Evolutionary conservation across 208 protist species (phyloP), one percentile per base, ranked within the genome.

Genomic region (Crithidia brevicula): DNA sequence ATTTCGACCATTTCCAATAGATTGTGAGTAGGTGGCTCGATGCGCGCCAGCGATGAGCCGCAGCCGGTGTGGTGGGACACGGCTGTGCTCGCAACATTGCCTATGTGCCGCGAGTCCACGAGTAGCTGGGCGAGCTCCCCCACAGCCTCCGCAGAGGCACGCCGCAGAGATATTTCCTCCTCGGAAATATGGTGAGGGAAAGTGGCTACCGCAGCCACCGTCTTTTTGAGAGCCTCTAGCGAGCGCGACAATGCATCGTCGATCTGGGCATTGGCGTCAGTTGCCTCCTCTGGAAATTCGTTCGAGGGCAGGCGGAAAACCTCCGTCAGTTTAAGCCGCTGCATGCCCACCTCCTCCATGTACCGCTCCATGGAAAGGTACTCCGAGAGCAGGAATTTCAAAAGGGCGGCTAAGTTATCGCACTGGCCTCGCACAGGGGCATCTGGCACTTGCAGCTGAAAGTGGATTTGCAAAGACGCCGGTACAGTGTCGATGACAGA

Each of bases 41-140:
- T 82, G 59, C 74, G 81, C 43, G 70, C 71, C 4, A 34, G 31
- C 27, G 64, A 31, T 58, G 31, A 47, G 31, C 13, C 51, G 18
- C 47, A 60, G 6, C 51, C 49, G 23, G 72, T 5, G 28, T 30
- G 16, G 4, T n/a, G 42, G 13, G 38, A 33, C 5, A 3, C 43
- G 13, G 57, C 16, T 36, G 57, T 52, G 6, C 46, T 42, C 9
- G 67, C 9, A 75, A 60, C 33, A 20, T 28, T 70, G 45, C 28
- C 38, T 3, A 38, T n/a, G 31, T 22, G 27, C 6, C 53, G 58
- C 3, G 73, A 20, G 7, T 72, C 73, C 15, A 72, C 64, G 2
- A 94, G 72, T 25, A 94, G 73, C 54, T 94, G 88, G 7, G 88
- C 88, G 1, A 94, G 74, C 62, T 91, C 83, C n/a, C 88, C 72